Percentiles rank a stretch among this genome's conserved stretches.
phyloP scores from a whole-genome alignment of 495 filamentous ascomycete species.

The Neurospora tetraspora region DNA sequence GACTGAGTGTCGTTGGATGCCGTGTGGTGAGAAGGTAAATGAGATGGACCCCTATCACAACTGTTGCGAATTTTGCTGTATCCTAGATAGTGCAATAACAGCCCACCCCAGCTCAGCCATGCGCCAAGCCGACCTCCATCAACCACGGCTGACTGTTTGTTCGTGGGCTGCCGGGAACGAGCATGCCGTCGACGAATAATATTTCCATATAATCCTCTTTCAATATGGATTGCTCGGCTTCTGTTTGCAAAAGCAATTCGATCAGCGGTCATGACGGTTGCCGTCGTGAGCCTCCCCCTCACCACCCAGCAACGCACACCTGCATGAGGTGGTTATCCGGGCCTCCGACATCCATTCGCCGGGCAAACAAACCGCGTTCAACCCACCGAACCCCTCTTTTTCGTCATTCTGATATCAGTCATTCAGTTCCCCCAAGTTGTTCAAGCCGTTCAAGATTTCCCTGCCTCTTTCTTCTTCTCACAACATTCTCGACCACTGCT shows the following conservation, averaged over 20 bases:
- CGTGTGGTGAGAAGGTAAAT: neutral
- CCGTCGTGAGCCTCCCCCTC: neutral
- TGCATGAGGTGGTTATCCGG: neutral
- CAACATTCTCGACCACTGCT: neutral
- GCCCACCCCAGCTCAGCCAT: neutral
- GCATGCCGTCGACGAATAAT: neutral
- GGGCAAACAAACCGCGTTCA: neutral
- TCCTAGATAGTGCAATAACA: neutral
- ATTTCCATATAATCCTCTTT: neutral
- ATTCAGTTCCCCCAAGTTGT: neutral
- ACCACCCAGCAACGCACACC: neutral
- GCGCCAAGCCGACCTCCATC: neutral
- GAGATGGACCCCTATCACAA: neutral
- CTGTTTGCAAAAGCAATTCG: neutral
- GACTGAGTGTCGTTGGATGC: too few relatives aligned
- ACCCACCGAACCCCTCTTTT: neutral
- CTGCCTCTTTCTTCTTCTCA: neutral
- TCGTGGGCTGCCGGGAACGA: neutral
- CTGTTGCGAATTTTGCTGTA: fast-evolving
- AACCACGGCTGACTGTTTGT: neutral
- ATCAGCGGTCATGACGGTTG: neutral
- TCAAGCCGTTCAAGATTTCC: neutral
- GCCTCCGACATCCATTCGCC: neutral
- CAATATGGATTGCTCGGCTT: neutral
- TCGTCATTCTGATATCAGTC: neutral